Conservation (phyloP, 208 protist species). For the Wallacemonas sp. region DNA sequence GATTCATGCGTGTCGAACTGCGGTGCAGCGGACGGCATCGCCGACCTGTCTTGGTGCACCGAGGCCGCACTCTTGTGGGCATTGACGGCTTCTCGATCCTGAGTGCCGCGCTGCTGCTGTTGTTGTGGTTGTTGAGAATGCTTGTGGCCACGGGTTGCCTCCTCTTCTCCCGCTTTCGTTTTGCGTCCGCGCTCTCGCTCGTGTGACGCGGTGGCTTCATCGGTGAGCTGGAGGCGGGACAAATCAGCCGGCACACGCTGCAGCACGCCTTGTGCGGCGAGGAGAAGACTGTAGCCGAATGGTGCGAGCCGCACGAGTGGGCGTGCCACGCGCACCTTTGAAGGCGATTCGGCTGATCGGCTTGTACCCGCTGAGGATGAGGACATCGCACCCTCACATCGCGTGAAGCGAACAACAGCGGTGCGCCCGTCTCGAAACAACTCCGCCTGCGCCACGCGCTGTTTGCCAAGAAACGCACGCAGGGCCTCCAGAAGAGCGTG, state of each 20-base stretch:
- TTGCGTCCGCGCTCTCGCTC: no score
- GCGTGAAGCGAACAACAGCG: slow-evolving; percentile 3
- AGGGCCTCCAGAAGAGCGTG: neutral
- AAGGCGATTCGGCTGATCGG: no score
- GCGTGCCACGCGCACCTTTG: no score
- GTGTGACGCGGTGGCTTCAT: no score
- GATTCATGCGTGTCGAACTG: no score
- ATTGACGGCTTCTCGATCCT: no score
- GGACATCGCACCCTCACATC: neutral
- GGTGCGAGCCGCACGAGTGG: slow-evolving; percentile 34
- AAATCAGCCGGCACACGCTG: slow-evolving; percentile 37
- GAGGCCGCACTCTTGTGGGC: no score
- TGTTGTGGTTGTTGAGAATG: neutral
- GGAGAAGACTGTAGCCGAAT: slow-evolving; percentile 69
- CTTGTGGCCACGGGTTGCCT: neutral
- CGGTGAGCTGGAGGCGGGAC: no score
- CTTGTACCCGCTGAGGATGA: no score
- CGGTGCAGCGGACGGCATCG: no score
- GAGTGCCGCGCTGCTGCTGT: neutral
- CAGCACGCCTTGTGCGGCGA: slow-evolving; percentile 40
- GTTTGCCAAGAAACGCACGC: neutral
- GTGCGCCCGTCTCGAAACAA: neutral
- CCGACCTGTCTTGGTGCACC: no score
- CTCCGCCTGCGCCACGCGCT: neutral
- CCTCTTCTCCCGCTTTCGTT: no score